A percentile compares a stretch with the other conserved stretches of the same genome.
These are phyloP conservation scores for Lactarius indigo DNA, from an alignment of 768 basidiomycete species.

Conservation along the genomic window DNA sequence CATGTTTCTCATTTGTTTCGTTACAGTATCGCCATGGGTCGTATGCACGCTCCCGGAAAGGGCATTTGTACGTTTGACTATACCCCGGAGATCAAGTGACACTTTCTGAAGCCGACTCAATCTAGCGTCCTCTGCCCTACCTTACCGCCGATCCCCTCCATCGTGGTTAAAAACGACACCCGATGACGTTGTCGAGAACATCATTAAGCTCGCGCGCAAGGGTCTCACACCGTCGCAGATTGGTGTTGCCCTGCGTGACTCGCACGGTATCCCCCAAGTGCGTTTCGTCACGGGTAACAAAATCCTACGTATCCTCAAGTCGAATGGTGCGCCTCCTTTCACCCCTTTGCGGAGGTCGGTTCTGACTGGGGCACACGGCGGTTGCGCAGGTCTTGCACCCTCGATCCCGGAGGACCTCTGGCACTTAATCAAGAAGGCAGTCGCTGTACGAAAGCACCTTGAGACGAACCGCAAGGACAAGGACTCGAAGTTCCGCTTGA, in stretches of 20 bases:
- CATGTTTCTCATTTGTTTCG: conserved; percentile 7
- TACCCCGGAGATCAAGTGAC: conserved; percentile 2
- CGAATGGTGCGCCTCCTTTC: conserved; percentile 61
- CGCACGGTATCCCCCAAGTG: conserved; percentile 97
- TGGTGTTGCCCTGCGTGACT: conserved; percentile 96
- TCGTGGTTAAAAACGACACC: conserved; percentile 96
- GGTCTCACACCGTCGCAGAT: conserved; percentile 97
- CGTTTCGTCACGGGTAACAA: conserved; percentile 99
- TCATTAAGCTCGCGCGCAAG: conserved; percentile 96
- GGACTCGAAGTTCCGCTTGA: conserved; percentile 95
- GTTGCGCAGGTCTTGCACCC: conserved; percentile 87
- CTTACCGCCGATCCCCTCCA: conserved; percentile 93
- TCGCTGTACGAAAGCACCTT: conserved; percentile 97
- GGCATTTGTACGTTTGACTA: conserved; percentile 81
- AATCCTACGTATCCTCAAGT: conserved; percentile 97
- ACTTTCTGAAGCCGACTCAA: conserved; percentile 7
- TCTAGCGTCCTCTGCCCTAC: conserved; percentile 89
- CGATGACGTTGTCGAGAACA: conserved; percentile 93
- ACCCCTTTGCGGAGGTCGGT: neutral
- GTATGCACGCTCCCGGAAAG: conserved; percentile 99
- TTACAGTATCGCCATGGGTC: conserved; percentile 66
- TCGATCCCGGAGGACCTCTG: conserved; percentile 98
- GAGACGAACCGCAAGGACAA: conserved; percentile 98
- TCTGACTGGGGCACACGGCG: neutral
- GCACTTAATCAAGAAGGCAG: conserved; percentile 99